Percentiles rank a stretch among this genome's conserved stretches.
phyloP scores from a whole-genome alignment of 148 eudicot species.

The Suaeda aralocaspica region DNA sequence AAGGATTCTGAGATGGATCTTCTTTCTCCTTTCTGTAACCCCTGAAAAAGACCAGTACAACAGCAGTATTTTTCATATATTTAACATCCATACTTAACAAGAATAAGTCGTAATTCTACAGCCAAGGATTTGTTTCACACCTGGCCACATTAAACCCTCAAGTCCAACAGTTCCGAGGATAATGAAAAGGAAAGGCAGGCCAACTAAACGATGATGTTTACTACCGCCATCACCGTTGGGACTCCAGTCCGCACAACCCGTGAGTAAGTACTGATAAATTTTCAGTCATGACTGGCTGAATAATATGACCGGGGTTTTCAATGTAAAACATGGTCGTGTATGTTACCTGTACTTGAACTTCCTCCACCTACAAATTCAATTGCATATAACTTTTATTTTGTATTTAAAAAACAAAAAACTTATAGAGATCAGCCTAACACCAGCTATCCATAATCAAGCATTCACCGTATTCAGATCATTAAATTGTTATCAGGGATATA shows the following conservation, averaged over 20 bases:
- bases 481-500: neutral
- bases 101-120: neutral
- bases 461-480: neutral
- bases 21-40: conserved; percentile 57
- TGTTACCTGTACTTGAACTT: conserved; percentile 38
- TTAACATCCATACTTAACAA: neutral
- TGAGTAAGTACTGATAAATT: conserved; percentile 28
- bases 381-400: conserved; percentile 1
- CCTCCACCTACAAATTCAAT: conserved; percentile 42
- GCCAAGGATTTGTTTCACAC: conserved; percentile 21
- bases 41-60: conserved; percentile 32
- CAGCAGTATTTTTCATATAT: neutral
- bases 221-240: conserved; percentile 44
- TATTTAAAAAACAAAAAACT: conserved; percentile 6
- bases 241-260: conserved; percentile 64
- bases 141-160: conserved; percentile 63
- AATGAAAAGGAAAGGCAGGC: conserved; percentile 62
- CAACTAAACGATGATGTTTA: conserved; percentile 41
- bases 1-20: conserved; percentile 61
- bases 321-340: neutral
- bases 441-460: neutral
- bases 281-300: neutral
- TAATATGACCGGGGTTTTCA: neutral
- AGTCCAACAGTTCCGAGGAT: conserved; percentile 57
- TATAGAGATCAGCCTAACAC: neutral